Evolutionary conservation across 177 flowering plant genomes (phyloP).

Genomic region (Telopea speciosissima): DNA sequence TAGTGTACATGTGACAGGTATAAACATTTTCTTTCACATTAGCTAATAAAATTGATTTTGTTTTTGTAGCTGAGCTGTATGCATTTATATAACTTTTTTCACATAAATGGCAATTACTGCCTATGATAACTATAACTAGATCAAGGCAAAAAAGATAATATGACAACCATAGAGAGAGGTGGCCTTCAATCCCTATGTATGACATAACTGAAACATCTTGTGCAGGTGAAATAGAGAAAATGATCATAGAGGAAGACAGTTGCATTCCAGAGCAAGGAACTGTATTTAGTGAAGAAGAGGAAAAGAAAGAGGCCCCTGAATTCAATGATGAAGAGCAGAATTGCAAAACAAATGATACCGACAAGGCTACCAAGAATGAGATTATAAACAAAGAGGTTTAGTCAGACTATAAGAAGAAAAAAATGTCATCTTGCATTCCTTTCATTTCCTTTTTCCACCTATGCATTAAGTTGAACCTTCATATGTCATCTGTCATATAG

Average conservation of each 20-base stretch:
- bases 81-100: no score
- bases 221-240: not conserved
- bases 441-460: not conserved
- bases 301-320: slow-evolving; percentile 2
- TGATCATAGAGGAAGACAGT: slow-evolving; percentile 1
- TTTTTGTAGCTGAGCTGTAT: not conserved
- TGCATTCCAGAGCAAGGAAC: not conserved
- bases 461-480: not conserved
- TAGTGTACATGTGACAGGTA: no score
- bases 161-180: not conserved
- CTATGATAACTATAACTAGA: not conserved
- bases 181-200: not conserved
- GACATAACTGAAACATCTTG: slow-evolving; percentile 1
- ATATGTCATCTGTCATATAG: not conserved
- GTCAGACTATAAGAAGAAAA: not conserved
- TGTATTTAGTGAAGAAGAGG: not conserved
- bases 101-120: not conserved
- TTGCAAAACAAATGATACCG: slow-evolving; percentile 4
- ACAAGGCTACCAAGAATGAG: not conserved
- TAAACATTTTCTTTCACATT: no score
- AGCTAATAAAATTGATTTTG: not conserved
- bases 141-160: not conserved
- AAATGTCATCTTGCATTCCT: no score
- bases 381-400: not conserved
- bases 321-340: not conserved